Evolutionary conservation across 208 protist species (phyloP).

Genomic region (Trypanosoma melophagium): DNA sequence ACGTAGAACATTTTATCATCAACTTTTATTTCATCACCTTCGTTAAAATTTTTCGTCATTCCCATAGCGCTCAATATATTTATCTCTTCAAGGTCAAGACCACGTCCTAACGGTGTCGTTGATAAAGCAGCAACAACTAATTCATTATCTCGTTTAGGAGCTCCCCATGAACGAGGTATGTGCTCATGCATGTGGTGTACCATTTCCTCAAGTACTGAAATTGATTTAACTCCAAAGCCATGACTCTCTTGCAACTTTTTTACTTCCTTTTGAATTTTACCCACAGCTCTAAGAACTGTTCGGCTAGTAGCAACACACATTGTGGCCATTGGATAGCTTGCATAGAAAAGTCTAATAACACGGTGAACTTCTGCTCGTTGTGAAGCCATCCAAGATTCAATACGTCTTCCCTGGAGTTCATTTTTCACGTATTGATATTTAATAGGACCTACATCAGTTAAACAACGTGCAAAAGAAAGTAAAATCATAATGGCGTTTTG

Average conservation of each 20-base stretch:
- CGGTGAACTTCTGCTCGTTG: constrained; percentile 51
- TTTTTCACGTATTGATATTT: constrained; percentile 62
- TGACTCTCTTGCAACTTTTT: constrained; percentile 47
- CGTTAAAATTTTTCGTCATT: constrained; percentile 50
- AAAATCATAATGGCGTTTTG: constrained; percentile 84
- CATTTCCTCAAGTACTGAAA: constrained; percentile 37
- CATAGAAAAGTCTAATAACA: constrained; percentile 76
- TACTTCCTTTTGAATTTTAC: constrained; percentile 45
- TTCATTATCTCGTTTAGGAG: constrained; percentile 53
- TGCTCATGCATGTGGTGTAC: constrained; percentile 44
- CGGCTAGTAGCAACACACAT: constrained; percentile 71
- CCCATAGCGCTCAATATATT: constrained; percentile 70
- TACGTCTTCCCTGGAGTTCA: constrained; percentile 45
- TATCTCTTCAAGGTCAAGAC: constrained; percentile 52
- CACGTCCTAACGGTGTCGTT: constrained; percentile 58
- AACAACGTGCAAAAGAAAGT: constrained; percentile 66
- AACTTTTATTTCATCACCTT: constrained; percentile 62
- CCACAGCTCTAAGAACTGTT: constrained; percentile 56
- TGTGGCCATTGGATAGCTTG: constrained; percentile 61
- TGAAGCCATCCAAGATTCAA: constrained; percentile 55
- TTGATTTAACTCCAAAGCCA: constrained; percentile 50
- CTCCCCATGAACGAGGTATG: constrained; percentile 51
- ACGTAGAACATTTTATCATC: constrained; percentile 71
- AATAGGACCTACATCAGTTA: constrained; percentile 42
- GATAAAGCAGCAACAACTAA: constrained; percentile 63